A percentile compares a stretch with the other conserved stretches of the same genome.
Conservation (phyloP, 441 rosid species). For the Gossypium schwendimanii region DNA sequence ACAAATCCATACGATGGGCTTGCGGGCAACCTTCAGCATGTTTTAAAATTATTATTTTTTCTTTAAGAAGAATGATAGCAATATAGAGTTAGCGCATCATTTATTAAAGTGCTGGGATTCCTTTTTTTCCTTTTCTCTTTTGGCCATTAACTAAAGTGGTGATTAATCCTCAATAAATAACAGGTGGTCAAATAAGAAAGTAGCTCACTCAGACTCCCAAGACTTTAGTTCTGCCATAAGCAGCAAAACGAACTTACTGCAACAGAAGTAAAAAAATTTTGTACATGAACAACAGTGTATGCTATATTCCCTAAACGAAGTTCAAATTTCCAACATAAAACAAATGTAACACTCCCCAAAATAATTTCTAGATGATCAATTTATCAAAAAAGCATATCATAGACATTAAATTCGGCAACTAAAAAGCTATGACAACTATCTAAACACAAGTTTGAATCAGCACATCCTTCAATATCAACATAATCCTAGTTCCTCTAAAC, state of each 20-base stretch:
- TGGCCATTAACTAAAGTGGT: background rate
- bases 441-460: background rate
- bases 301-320: background rate
- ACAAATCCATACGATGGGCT: background rate
- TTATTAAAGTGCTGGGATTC: background rate
- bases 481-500: background rate
- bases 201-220: background rate
- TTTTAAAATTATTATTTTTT: background rate
- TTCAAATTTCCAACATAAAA: conserved; percentile 1
- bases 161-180: background rate
- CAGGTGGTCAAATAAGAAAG: background rate
- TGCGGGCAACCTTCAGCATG: background rate
- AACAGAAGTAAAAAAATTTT: background rate
- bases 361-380: background rate
- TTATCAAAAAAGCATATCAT: background rate
- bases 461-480: background rate
- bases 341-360: background rate
- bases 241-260: background rate
- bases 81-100: background rate
- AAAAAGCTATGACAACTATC: background rate
- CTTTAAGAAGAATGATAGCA: background rate
- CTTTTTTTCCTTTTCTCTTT: background rate
- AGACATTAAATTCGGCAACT: background rate
- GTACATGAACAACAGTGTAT: background rate
- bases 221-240: background rate